phyloP scores from a whole-genome alignment of 345 rosid genomes.

The Lenwebbia sp. region DNA sequence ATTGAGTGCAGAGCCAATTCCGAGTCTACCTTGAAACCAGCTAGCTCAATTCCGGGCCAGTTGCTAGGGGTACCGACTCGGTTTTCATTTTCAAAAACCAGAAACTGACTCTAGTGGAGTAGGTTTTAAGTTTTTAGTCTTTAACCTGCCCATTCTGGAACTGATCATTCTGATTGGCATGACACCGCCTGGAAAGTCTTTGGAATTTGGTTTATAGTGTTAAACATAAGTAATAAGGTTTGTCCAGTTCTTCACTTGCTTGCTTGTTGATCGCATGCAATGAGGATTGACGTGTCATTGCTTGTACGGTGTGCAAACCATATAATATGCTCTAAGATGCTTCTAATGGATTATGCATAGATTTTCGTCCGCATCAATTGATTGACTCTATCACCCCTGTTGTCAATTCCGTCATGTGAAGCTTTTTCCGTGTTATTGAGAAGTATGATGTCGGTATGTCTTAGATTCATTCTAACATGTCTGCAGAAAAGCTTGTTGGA shows the following conservation, averaged over 20 bases:
- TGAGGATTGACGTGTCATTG: background rate
- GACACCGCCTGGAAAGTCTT: background rate
- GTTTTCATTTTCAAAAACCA: background rate
- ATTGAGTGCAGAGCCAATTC: background rate
- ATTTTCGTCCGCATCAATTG: background rate
- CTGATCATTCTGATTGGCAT: background rate
- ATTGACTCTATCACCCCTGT: background rate
- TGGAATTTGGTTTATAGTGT: too few relatives aligned
- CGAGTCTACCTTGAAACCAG: background rate
- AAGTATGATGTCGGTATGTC: background rate
- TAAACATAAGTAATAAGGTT: background rate
- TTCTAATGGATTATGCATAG: background rate
- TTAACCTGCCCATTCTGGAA: background rate
- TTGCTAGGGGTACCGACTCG: background rate
- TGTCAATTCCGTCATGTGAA: background rate
- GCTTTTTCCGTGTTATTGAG: background rate
- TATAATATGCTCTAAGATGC: background rate
- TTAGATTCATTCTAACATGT: background rate
- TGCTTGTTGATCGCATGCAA: background rate
- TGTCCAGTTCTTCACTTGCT: background rate
- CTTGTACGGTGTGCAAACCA: background rate
- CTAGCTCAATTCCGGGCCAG: background rate
- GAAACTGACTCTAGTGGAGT: background rate
- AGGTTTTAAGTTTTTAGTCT: background rate
- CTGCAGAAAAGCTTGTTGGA: constrained; percentile 14